phyloP scores from a whole-genome alignment of 192 early-diverging fungal species.

The Fimicolochytrium jonesii region DNA sequence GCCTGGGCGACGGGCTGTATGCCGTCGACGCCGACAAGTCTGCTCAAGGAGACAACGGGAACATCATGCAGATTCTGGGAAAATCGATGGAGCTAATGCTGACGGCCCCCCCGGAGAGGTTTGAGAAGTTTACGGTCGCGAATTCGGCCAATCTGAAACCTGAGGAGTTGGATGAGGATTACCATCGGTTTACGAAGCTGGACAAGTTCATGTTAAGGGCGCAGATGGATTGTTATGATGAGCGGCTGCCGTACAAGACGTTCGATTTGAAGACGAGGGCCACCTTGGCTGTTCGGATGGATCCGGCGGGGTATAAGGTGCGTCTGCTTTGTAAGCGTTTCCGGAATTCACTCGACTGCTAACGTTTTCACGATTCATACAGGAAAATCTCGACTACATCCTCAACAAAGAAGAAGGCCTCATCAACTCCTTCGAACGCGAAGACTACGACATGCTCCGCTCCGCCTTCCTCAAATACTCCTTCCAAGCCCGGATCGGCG shows the following conservation, averaged over 20 bases:
- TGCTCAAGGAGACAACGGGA: constrained; percentile 59
- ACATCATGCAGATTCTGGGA: constrained; percentile 72
- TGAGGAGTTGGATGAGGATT: constrained; percentile 14
- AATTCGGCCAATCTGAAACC: constrained; percentile 38
- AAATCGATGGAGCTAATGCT: constrained; percentile 86
- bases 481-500: constrained; percentile 87
- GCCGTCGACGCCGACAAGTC: constrained; percentile 82
- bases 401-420: constrained; percentile 63
- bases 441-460: constrained; percentile 93
- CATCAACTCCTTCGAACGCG: constrained; percentile 80
- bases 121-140: constrained; percentile 60
- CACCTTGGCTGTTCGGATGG: constrained; percentile 74
- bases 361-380: background rate
- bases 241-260: constrained; percentile 65
- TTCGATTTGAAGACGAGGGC: constrained; percentile 95
- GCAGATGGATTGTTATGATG: constrained; percentile 83
- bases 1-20: constrained; percentile 68
- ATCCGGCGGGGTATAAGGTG: constrained; percentile 68
- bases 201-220: constrained; percentile 78
- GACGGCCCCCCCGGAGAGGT: constrained; percentile 63
- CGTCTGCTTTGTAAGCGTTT: too few species aligned
- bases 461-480: constrained; percentile 85
- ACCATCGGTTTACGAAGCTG: constrained; percentile 11
- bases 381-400: constrained; percentile 62
- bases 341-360: background rate